Evolutionary conservation across 2,329 filamentous ascomycete genomes (phyloP), one percentile per base, ranked within the genome.

Genomic region (Venturia aucupariae): DNA sequence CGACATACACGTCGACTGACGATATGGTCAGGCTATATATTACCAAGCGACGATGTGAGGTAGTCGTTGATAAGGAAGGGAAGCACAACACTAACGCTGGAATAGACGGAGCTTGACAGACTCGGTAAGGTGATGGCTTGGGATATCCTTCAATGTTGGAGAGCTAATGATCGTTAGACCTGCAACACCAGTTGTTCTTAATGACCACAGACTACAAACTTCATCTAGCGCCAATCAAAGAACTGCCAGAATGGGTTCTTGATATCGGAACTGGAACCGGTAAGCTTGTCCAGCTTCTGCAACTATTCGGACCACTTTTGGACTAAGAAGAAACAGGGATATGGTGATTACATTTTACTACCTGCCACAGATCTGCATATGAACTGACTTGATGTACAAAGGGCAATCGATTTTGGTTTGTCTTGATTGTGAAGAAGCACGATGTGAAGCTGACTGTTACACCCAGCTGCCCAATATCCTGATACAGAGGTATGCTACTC

Each of bases 371-470:
- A 19, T 22, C 2, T 15, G 4, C 19, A 61, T 24, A 15, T n/a
- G 15, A n/a, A 42, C 59, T 61, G 42, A 61, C 59, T 30, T 6
- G 27, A 42, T 8, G 13, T 42, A 8, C 22, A n/a, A 66, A 71
- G 78, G 77, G 64, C 76, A 66, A 67, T 79, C n/a, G 73, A 76
- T 51, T 70, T 75, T 65, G 74, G 73, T 68, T 69, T 68, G 68
- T 38, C 30, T n/a, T 54, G n/a, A 15, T 4, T 32, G 4, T 54
- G 24, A 30, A 54, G 4, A 13, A 22, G 19, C 17, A 19, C 32
- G 2, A 32, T n/a, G n/a, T 6, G 19, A 11, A 35, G n/a, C 22
- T 51, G 17, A 32, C 30, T 15, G n/a, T n/a, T 22, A 4, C 17
- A 1, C 3, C 22, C 17, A 57, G 51, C 51, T 22, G 51, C 51